Evolutionary conservation across 2,329 filamentous ascomycete species (phyloP).

Genomic region (Ascochyta fabae): DNA sequence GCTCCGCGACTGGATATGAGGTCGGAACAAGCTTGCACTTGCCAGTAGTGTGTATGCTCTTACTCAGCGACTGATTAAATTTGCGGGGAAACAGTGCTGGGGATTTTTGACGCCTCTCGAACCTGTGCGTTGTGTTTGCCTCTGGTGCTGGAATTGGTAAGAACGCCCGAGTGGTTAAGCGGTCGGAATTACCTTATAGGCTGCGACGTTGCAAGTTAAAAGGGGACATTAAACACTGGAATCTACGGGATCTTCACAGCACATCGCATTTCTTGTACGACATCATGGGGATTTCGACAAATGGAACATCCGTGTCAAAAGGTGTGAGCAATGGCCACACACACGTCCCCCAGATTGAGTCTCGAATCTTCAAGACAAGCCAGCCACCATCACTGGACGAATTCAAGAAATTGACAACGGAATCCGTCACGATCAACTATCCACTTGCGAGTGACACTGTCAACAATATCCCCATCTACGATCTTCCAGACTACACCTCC

Average conservation of each 20-base stretch:
- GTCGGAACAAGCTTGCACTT: background rate
- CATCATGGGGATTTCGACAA: conserved; percentile 4
- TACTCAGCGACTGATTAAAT: background rate
- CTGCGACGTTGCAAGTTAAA: background rate
- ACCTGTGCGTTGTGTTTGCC: background rate
- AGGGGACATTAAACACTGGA: background rate
- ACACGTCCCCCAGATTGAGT: conserved; percentile 18
- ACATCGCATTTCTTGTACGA: too few relatives aligned
- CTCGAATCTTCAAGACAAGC: conserved; percentile 38
- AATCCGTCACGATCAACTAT: conserved; percentile 50
- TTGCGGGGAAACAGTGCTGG: background rate
- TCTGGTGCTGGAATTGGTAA: background rate
- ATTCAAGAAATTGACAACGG: conserved; percentile 56
- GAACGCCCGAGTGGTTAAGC: background rate
- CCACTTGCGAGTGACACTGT: conserved; percentile 56
- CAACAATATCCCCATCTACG: conserved; percentile 64
- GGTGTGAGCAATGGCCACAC: background rate
- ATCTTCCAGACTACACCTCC: conserved; percentile 50
- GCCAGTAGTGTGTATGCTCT: background rate
- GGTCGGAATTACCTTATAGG: background rate
- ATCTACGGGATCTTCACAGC: background rate
- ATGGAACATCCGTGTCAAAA: background rate
- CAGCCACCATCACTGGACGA: conserved; percentile 50
- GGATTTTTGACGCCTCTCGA: background rate
- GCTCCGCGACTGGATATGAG: background rate